Conservation (phyloP, 2,329 filamentous ascomycete genomes). For the Cryphonectria carpinicola region DNA sequence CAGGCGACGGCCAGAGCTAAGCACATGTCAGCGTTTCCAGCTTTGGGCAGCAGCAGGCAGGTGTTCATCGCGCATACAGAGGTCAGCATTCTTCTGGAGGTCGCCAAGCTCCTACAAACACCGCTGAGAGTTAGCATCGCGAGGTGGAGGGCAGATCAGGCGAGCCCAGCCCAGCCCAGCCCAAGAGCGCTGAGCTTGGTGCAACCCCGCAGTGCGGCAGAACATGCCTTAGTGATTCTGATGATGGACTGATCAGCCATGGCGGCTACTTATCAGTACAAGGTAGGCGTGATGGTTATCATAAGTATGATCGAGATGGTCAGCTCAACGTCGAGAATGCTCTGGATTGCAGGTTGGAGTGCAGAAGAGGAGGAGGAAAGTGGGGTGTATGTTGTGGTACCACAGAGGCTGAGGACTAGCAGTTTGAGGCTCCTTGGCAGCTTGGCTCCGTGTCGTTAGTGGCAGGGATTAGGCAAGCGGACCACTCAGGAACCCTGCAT, state of each 20-base stretch:
- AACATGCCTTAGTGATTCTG: conserved; percentile 77
- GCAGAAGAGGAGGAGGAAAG: conserved; percentile 1
- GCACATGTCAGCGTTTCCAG: conserved; percentile 26
- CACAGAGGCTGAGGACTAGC: conserved; percentile 5
- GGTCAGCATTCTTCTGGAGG: conserved; percentile 79
- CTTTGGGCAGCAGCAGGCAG: background rate
- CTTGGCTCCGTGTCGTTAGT: background rate
- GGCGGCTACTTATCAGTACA: conserved; percentile 33
- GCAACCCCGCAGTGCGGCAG: conserved; percentile 25
- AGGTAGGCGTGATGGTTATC: conserved; percentile 12
- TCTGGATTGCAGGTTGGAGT: background rate
- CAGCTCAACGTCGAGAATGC: background rate
- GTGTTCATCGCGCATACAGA: conserved; percentile 63
- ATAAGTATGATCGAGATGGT: conserved; percentile 19
- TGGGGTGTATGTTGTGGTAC: conserved; percentile 6
- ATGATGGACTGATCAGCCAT: conserved; percentile 89
- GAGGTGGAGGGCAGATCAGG: conserved; percentile 12
- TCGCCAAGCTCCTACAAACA: conserved; percentile 78
- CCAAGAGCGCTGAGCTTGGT: conserved; percentile 26
- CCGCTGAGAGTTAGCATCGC: conserved; percentile 20
- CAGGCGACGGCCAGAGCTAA: conserved; percentile 85
- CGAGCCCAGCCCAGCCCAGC: background rate
- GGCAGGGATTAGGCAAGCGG: background rate
- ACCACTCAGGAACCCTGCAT: background rate
- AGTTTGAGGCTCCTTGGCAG: conserved; percentile 1